phyloP scores from a whole-genome alignment of 176 grass and related monocot species.

The Tillandsia leiboldiana region DNA sequence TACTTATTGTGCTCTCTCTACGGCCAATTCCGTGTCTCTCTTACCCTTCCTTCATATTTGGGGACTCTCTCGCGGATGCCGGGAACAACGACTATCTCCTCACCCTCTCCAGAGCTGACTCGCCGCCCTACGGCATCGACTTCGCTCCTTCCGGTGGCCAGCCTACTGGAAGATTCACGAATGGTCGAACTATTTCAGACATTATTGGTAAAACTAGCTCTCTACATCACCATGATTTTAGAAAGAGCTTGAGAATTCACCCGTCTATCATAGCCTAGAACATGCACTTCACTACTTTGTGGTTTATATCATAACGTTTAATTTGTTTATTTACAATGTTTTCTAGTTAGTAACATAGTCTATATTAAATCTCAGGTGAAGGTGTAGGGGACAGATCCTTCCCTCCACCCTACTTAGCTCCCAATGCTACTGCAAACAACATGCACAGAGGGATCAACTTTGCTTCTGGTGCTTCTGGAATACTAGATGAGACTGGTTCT shows the following conservation, averaged over 20 bases:
- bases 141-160: constrained; percentile 55
- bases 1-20: constrained; percentile 25
- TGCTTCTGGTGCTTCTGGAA: constrained; percentile 83
- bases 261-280: no score
- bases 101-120: constrained; percentile 70
- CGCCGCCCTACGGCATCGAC: constrained; percentile 73
- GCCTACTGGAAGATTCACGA: constrained; percentile 87
- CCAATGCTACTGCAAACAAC: constrained; percentile 30
- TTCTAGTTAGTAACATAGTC: no score
- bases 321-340: no score
- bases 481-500: constrained; percentile 78
- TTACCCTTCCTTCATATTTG: constrained; percentile 61
- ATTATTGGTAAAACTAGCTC: constrained; percentile 43
- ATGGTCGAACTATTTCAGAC: constrained; percentile 75
- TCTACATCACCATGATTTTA: neutral
- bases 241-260: no score
- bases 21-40: constrained; percentile 22
- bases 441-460: constrained; percentile 50
- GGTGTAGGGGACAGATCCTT: constrained; percentile 45
- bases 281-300: no score
- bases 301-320: no score
- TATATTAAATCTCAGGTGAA: constrained; percentile 36
- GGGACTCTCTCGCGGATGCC: constrained; percentile 82
- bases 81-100: constrained; percentile 89
- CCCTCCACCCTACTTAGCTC: constrained; percentile 62